Conservation (phyloP, 1,139 yeast genomes). For the Kodamaea sp. region DNA sequence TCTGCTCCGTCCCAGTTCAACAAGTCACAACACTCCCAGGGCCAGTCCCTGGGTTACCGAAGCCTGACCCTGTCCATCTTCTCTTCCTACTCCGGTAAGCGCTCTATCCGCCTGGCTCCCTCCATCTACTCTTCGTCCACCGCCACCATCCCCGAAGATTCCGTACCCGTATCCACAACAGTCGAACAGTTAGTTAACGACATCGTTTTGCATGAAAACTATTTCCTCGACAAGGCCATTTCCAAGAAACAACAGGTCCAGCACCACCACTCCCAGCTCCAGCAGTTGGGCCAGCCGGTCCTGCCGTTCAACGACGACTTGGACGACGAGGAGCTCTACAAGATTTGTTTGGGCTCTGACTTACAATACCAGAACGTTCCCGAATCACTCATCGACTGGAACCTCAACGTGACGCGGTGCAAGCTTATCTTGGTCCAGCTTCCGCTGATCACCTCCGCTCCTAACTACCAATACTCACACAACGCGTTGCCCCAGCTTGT, state of each 20-base stretch:
- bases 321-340: constrained; percentile 33
- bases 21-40: too few species aligned
- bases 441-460: constrained; percentile 42
- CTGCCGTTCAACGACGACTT: constrained; percentile 13
- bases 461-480: constrained; percentile 36
- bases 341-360: constrained; percentile 44
- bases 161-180: constrained; percentile 44
- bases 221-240: constrained; percentile 22
- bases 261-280: constrained; percentile 12
- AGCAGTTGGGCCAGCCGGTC: constrained; percentile 7
- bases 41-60: constrained; percentile 17
- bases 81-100: constrained; percentile 30
- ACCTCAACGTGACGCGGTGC: constrained; percentile 48
- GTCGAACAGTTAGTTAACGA: constrained; percentile 50
- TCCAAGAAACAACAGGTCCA: constrained; percentile 8
- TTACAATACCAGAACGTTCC: constrained; percentile 43
- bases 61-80: constrained; percentile 37
- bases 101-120: constrained; percentile 48
- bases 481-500: constrained; percentile 42
- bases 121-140: constrained; percentile 45
- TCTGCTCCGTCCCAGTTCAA: constrained; percentile 15
- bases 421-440: constrained; percentile 41
- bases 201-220: constrained; percentile 42
- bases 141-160: constrained; percentile 51
- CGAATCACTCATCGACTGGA: constrained; percentile 49